phyloP scores from a whole-genome alignment of 495 filamentous ascomycete genomes.

The Aspergillus taichungensis region DNA sequence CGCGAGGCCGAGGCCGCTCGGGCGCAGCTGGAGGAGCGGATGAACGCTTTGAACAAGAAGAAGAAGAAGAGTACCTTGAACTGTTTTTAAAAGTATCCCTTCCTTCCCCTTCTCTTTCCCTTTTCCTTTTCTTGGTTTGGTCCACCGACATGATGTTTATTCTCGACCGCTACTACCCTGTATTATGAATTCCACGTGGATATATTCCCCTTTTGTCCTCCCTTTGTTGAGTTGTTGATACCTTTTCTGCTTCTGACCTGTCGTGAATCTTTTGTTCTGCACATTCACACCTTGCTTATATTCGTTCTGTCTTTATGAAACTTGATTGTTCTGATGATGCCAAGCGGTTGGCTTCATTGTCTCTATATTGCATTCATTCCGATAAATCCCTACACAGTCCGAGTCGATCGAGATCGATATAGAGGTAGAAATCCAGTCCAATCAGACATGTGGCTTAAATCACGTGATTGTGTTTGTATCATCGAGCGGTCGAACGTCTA shows the following conservation, averaged over 20 bases:
- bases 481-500: no score
- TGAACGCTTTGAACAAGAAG: conserved; percentile 82
- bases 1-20: conserved; percentile 80
- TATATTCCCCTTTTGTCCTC: conserved; percentile 5
- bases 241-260: conserved; percentile 3
- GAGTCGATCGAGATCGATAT: no score
- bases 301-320: no score
- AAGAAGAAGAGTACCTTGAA: conserved; percentile 96
- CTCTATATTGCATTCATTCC: no score
- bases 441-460: no score
- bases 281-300: no score
- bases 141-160: conserved; percentile 27
- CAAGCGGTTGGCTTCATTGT: no score
- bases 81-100: conserved; percentile 60
- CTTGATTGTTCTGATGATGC: no score
- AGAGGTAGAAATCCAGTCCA: no score
- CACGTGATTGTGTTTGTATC: no score
- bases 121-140: conserved; percentile 10
- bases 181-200: conserved; percentile 47
- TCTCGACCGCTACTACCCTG: conserved; percentile 28
- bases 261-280: no score
- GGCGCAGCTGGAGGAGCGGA: conserved; percentile 82
- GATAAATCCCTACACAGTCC: no score
- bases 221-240: conserved; percentile 10
- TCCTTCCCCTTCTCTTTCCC: conserved; percentile 11